Conservation (phyloP, 257 asterid species). For the Schizonepeta tenuifolia region DNA sequence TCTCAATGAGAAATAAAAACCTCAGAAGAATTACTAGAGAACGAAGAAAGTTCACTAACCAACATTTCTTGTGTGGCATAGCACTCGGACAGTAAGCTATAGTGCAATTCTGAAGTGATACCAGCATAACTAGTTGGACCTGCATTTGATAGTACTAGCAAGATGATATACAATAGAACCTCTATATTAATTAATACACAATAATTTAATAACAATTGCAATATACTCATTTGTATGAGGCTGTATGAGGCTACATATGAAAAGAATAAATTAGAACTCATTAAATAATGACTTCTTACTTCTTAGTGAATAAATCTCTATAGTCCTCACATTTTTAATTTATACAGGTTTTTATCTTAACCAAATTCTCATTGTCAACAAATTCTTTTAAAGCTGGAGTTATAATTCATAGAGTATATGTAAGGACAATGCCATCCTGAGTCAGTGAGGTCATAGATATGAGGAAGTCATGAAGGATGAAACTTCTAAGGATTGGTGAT, state of each 20-base stretch:
- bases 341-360: too few species aligned
- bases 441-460: not conserved
- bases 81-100: too few species aligned
- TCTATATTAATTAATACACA: not conserved
- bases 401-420: not conserved
- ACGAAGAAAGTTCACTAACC: conserved; percentile 3
- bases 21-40: not conserved
- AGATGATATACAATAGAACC: not conserved
- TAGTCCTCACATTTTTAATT: too few species aligned
- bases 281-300: too few species aligned
- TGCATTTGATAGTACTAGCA: not conserved
- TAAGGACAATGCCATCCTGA: not conserved
- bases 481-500: not conserved
- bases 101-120: not conserved
- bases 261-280: too few species aligned
- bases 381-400: not conserved
- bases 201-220: not conserved
- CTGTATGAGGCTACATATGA: too few species aligned
- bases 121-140: conserved; percentile 11
- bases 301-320: too few species aligned
- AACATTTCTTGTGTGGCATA: conserved; percentile 2
- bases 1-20: not conserved
- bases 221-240: too few species aligned
- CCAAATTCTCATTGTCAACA: not conserved
- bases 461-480: not conserved